Base-by-base conservation (phyloP, 306 rosid species). In the Corylus heterophylla region DNA sequence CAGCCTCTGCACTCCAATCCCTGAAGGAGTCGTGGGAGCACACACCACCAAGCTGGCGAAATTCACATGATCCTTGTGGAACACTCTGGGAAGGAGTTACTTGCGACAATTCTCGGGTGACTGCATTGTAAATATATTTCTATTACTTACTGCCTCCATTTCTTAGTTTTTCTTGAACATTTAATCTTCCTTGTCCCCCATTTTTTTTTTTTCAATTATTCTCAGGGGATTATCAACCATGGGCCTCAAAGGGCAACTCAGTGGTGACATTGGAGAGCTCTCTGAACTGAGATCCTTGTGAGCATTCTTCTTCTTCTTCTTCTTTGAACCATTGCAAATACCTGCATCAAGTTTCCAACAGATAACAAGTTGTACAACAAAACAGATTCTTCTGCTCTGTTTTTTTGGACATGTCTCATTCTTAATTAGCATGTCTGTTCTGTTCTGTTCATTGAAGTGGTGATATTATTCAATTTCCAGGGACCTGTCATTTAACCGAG, bases 11-110 rank as follows among this genome's bases (percentile, higher is more conserved):
- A 22, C 88, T 95, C 74, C 73, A 81, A 44, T 88, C 99, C 69
- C 77, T 95, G 54, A 90, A 87, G 83, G 83, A 61, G 31, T 20
- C 55, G 55, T 93, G 98, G 98, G 27, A 73, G 73, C 86, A 88
- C 66, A 67, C 90, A 77, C 99, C 99, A 54, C 98, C 98, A 27
- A 90, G 90, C 85, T 95, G 99, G 99, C 89, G 77, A 77, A 78
- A 68, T 64, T 89, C 99, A 74, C 47, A 76, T 54, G 96, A 95
- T 80, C 97, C 97, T 1, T 92, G 98, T 88, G 93, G 87, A 81
- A 77, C 76, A 59, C 84, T 83, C 5, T 95, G 99, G 99, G 99
- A 95, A 48, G 99, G 99, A 86, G 89, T 95, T 45, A 84, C 79
- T 17, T 95, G 99, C 93, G 86, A 67, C 82, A 79, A 69, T 81